Percentiles rank a stretch among this genome's conserved stretches.
Conservation (phyloP, 495 filamentous ascomycete species). For the Aspergillus hancockii region DNA sequence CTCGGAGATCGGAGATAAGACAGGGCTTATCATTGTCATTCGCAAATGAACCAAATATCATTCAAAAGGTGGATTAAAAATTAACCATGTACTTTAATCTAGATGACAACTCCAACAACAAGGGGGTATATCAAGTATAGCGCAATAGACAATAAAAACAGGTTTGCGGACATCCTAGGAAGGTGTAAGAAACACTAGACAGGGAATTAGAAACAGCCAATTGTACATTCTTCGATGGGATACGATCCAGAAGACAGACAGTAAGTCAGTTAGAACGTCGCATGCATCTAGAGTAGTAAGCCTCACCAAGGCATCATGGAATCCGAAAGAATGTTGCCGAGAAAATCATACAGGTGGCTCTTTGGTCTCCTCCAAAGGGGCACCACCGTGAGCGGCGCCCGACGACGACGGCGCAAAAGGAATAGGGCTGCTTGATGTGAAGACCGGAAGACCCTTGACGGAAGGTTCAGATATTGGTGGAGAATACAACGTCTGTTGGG, state of each 20-base stretch:
- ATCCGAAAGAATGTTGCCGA: neutral
- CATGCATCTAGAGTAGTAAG: neutral
- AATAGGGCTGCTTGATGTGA: constrained; percentile 53
- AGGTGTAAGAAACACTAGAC: neutral
- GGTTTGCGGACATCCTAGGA: neutral
- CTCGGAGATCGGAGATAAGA: constrained; percentile 27
- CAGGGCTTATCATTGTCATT: neutral
- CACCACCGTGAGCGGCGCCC: neutral
- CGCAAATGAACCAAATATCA: neutral
- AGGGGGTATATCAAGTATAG: constrained; percentile 31
- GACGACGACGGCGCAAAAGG: constrained; percentile 43
- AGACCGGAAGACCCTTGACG: constrained; percentile 51
- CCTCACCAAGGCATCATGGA: neutral
- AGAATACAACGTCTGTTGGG: constrained; percentile 27
- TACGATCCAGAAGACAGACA: neutral
- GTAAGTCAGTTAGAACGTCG: neutral
- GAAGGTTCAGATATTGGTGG: constrained; percentile 35
- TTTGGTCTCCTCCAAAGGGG: neutral
- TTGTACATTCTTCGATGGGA: neutral
- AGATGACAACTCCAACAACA: constrained; percentile 16
- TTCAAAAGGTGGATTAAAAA: neutral
- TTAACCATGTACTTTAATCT: neutral
- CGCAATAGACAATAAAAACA: constrained; percentile 7
- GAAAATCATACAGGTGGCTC: neutral
- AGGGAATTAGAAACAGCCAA: neutral